Evolutionary conservation across 2,329 filamentous ascomycete species (phyloP).

Genomic region (Epichloe brachyelytri): DNA sequence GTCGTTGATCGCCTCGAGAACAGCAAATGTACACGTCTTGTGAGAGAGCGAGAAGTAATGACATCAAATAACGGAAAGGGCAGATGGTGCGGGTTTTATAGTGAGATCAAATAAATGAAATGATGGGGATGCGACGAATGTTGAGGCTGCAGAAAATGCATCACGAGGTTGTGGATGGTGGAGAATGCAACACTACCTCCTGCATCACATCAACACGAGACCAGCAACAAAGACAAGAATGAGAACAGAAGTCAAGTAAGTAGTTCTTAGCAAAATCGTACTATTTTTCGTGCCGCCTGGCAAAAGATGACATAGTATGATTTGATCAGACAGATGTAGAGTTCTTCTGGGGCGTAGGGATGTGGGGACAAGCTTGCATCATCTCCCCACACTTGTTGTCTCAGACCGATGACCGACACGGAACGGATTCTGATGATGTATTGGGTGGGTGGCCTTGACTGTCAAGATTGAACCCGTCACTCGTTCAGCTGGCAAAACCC

Average conservation of each 20-base stretch:
- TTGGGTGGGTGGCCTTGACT: neutral
- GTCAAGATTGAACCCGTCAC: neutral
- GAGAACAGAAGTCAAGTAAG: neutral
- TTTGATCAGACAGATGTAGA: neutral
- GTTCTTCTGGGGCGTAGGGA: neutral
- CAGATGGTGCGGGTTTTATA: neutral
- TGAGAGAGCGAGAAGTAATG: neutral
- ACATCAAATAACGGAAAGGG: neutral
- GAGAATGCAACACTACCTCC: conserved; percentile 3
- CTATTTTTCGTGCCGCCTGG: neutral
- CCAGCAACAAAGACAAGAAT: neutral
- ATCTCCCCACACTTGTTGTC: neutral
- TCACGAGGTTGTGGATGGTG: neutral
- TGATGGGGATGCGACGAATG: neutral
- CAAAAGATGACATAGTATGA: neutral
- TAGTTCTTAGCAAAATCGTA: neutral
- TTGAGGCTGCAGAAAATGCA: neutral
- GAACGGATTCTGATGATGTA: neutral
- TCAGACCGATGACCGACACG: neutral
- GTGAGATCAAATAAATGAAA: neutral
- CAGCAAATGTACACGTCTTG: neutral
- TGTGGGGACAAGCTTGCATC: neutral
- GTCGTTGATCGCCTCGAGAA: neutral
- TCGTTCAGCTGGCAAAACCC: neutral
- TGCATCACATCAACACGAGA: conserved; percentile 1